Conservation (phyloP, 352 stramenopile genomes). For the Pythium chondricola region DNA sequence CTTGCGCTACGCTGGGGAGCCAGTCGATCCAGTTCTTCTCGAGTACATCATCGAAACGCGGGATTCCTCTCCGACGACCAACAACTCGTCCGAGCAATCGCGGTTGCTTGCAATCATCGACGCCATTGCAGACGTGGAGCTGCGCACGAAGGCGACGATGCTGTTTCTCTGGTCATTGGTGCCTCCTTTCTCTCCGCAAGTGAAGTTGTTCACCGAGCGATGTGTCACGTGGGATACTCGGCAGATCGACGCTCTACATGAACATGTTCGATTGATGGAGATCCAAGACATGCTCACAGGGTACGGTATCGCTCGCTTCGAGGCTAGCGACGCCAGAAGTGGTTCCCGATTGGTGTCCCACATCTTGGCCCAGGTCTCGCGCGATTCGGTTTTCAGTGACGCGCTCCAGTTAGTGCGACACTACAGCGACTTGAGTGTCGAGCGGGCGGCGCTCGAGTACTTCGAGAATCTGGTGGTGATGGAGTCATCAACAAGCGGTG, state of each 20-base stretch:
- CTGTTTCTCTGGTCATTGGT: constrained; percentile 28
- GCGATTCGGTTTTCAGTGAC: constrained; percentile 41
- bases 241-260: constrained; percentile 44
- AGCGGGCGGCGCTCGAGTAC: constrained; percentile 46
- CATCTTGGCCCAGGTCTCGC: constrained; percentile 46
- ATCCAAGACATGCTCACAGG: constrained; percentile 69
- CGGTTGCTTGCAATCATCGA: constrained; percentile 20
- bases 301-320: constrained; percentile 53
- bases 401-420: constrained; percentile 57
- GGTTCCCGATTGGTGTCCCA: constrained; percentile 44
- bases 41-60: constrained; percentile 19
- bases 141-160: constrained; percentile 12
- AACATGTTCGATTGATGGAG: constrained; percentile 63
- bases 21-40: constrained; percentile 35
- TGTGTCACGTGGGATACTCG: constrained; percentile 35
- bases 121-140: constrained; percentile 19
- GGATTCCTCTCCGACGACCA: constrained; percentile 11
- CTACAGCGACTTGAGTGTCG: constrained; percentile 41
- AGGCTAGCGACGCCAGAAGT: constrained; percentile 41
- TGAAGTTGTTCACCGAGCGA: constrained; percentile 41
- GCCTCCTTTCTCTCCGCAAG: constrained; percentile 43
- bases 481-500: constrained; percentile 4
- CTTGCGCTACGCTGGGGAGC: constrained; percentile 31
- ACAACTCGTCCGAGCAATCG: constrained; percentile 16
- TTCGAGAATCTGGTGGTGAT: constrained; percentile 57